A percentile compares a stretch with the other conserved stretches of the same genome.
phyloP scores from a whole-genome alignment of 768 basidiomycete species.

The Pleurotus pulmonarius region DNA sequence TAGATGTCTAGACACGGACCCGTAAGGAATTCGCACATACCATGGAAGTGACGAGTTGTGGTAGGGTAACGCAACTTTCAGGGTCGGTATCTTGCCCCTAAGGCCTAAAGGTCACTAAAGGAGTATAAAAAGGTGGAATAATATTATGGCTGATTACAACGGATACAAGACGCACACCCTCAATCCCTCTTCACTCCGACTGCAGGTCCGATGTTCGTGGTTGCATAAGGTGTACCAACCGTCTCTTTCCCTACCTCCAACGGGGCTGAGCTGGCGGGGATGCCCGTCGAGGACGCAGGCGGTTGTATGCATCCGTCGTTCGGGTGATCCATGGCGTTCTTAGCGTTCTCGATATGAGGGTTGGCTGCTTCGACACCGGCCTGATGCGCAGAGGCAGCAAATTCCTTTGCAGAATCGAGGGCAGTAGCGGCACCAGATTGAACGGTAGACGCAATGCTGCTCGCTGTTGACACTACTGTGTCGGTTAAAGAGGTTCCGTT shows the following conservation, averaged over 20 bases:
- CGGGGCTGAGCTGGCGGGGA: conserved; percentile 35
- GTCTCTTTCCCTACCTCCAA: conserved; percentile 35
- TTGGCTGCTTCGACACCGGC: conserved; percentile 26
- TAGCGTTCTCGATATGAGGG: conserved; percentile 38
- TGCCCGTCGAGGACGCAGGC: conserved; percentile 17
- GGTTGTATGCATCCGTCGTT: conserved; percentile 7
- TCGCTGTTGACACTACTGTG: conserved; percentile 2
- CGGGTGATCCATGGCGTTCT: conserved; percentile 20
- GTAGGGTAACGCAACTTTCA: too few species aligned
- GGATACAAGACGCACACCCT: too few species aligned
- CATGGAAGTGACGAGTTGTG: too few species aligned
- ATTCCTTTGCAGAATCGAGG: conserved; percentile 25
- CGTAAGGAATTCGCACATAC: too few species aligned
- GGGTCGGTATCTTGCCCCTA: too few species aligned
- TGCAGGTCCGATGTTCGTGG: not conserved
- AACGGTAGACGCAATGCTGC: conserved; percentile 25
- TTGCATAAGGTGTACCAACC: conserved; percentile 24
- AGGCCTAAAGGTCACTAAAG: not conserved
- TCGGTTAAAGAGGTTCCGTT: not conserved
- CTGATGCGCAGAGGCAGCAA: conserved; percentile 25
- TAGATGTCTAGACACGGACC: too few species aligned
- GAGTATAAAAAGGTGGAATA: not conserved
- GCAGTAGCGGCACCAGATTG: conserved; percentile 28
- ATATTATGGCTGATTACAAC: not conserved
- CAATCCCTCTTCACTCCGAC: not conserved